These are phyloP conservation scores for Phytophthora citrophthora DNA, from an alignment of 352 stramenopile species.

Conservation along the genomic window DNA sequence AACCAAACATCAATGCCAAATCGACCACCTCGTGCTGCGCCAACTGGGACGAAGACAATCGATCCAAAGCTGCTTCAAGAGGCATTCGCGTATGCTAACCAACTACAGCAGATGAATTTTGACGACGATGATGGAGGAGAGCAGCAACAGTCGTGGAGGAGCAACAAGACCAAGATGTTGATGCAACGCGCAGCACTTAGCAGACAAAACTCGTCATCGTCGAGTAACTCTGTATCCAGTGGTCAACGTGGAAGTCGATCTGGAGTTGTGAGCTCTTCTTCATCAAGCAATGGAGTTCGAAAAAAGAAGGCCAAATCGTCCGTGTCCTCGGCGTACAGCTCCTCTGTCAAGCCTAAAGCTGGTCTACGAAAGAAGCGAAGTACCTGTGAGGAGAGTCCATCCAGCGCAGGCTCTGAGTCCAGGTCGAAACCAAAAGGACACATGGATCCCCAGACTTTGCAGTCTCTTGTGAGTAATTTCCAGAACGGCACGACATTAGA, in stretches of 20 bases:
- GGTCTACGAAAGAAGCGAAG: constrained; percentile 44
- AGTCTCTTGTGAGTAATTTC: constrained; percentile 76
- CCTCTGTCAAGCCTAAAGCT: constrained; percentile 38
- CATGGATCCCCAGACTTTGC: constrained; percentile 69
- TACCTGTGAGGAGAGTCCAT: constrained; percentile 9
- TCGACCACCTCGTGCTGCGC: constrained; percentile 23
- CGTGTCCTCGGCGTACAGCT: constrained; percentile 40
- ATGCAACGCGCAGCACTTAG: constrained; percentile 25
- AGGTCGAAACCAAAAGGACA: constrained; percentile 28
- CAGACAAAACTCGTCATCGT: constrained; percentile 34
- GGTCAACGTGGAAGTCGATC: constrained; percentile 6
- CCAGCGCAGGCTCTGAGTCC: constrained; percentile 8
- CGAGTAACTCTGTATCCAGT: constrained; percentile 6
- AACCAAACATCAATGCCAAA: constrained; percentile 29
- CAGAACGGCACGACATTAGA: constrained; percentile 70
- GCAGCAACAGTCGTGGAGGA: constrained; percentile 28
- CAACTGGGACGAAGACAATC: constrained; percentile 40
- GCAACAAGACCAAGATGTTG: constrained; percentile 27
- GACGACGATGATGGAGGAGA: constrained; percentile 50
- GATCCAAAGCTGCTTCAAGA: constrained; percentile 75
- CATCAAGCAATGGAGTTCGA: constrained; percentile 9
- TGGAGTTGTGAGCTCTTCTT: constrained; percentile 5
- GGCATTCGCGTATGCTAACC: constrained; percentile 75
- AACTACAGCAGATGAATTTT: constrained; percentile 52
- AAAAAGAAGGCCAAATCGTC: constrained; percentile 46